Conservation (phyloP, 371 early-diverging fungal genomes). For the Coemansia linderi region DNA sequence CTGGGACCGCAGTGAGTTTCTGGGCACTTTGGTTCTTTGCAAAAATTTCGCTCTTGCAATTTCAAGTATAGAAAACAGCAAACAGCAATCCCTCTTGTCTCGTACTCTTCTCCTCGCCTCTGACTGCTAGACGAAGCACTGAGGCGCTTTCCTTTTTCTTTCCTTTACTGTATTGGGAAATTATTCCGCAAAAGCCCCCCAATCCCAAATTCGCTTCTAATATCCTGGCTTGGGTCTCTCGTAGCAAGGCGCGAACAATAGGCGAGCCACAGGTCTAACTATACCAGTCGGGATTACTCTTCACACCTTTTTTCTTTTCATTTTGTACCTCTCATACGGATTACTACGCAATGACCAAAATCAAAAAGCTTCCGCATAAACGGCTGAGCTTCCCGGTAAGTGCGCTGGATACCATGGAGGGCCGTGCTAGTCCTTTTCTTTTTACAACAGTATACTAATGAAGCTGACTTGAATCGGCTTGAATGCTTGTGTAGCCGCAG, state of each 20-base stretch:
- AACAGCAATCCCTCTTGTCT: no score
- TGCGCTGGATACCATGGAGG: neutral
- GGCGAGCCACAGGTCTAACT: neutral
- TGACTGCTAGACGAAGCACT: neutral
- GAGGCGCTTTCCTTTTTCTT: neutral
- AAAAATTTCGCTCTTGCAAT: no score
- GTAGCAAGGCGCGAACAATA: constrained; percentile 3
- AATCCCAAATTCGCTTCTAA: neutral
- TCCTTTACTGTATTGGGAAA: neutral
- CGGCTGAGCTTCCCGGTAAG: constrained; percentile 53
- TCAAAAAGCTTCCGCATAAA: constrained; percentile 52
- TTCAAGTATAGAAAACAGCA: no score
- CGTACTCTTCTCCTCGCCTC: no score
- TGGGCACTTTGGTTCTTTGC: no score
- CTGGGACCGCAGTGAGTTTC: no score
- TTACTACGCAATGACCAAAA: constrained; percentile 36
- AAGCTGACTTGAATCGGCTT: neutral
- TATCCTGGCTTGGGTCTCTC: neutral
- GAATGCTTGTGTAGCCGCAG: constrained; percentile 34
- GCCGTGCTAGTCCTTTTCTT: neutral
- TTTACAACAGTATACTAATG: neutral
- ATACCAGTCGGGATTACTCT: neutral
- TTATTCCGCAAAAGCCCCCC: neutral
- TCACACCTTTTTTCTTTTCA: neutral
- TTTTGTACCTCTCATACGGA: neutral